These are phyloP conservation scores for Starmera dryadoides DNA, from an alignment of 805 yeast genomes.

Conservation along the genomic window DNA sequence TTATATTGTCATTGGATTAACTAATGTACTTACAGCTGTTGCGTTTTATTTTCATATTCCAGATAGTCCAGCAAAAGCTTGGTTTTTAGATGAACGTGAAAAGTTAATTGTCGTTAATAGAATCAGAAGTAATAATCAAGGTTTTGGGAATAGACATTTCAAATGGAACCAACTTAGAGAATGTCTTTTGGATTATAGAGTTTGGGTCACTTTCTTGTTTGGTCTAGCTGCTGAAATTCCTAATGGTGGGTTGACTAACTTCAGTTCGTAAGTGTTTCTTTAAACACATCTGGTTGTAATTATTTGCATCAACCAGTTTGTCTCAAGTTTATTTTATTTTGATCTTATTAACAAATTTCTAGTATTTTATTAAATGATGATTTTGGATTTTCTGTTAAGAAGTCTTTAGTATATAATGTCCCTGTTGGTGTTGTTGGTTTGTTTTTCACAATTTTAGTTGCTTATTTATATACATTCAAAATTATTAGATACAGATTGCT, in stretches of 20 bases:
- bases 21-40: constrained; percentile 46
- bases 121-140: constrained; percentile 48
- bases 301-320: no score
- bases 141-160: constrained; percentile 49
- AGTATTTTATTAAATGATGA: constrained; percentile 21
- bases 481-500: constrained; percentile 17
- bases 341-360: constrained; percentile 19
- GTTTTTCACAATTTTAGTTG: constrained; percentile 21
- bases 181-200: constrained; percentile 39
- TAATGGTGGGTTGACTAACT: constrained; percentile 38
- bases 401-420: constrained; percentile 26
- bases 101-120: constrained; percentile 41
- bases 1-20: constrained; percentile 52
- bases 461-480: constrained; percentile 5
- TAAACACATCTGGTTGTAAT: no score
- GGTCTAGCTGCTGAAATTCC: constrained; percentile 37
- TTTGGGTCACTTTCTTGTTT: constrained; percentile 38
- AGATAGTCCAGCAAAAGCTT: constrained; percentile 44
- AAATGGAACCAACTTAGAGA: constrained; percentile 48
- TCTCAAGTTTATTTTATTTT: constrained; percentile 26
- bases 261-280: no score
- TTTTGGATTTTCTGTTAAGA: constrained; percentile 17
- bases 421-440: constrained; percentile 28
- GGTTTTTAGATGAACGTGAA: constrained; percentile 40
- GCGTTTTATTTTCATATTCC: constrained; percentile 45